Base-by-base conservation (phyloP, 768 basidiomycete species). In the Lepiota venenata region DNA sequence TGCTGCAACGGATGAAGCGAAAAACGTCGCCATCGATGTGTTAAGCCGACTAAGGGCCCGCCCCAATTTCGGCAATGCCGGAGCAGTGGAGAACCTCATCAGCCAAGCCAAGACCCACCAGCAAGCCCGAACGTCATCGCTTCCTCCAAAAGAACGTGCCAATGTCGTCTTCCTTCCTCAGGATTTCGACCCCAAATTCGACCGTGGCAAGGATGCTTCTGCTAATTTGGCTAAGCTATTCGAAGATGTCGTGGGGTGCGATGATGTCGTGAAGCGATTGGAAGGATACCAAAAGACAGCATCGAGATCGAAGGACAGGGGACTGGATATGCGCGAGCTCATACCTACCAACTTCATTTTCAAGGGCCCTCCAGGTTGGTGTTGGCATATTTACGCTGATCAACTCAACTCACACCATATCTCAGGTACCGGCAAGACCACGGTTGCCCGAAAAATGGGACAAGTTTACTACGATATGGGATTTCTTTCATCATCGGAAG, bases 301-400 rank as follows among this genome's bases (percentile, higher is more conserved):
- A 1, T 61, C 56, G 3, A 65, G 59, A 15, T 72, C 76, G 65
- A 79, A 78, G 60, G 60, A 58, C 0, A 63, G 69, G 27, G 72
- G 73, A 2, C 61, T 71, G 35, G 76, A 84, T 56, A 65, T 73
- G 16, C 71, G 78, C 3, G 71, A 76, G n/a, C 69, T 74, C 14
- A 77, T 87, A 38, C 85, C 86, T 0, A 85, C 79, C 16, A 86
- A 76, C 50, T 88, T 87, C 71, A 67, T 88, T 2, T 87, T 88
- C 74, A 87, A 84, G 60, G 86, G 87, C 0, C 87, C 86, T 4
- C 87, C 86, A 56, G 85, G 80, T 84, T 61, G 60, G 72, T 62
- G 16, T n/a, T 25, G 21, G 18, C 35, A 22, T 22, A 27, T 15
- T 18, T 18, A 47, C 18, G 37, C 32, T 4, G 16, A 25, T 9